Conservation (phyloP, 2,329 filamentous ascomycete species). For the Cytospora chrysosperma region DNA sequence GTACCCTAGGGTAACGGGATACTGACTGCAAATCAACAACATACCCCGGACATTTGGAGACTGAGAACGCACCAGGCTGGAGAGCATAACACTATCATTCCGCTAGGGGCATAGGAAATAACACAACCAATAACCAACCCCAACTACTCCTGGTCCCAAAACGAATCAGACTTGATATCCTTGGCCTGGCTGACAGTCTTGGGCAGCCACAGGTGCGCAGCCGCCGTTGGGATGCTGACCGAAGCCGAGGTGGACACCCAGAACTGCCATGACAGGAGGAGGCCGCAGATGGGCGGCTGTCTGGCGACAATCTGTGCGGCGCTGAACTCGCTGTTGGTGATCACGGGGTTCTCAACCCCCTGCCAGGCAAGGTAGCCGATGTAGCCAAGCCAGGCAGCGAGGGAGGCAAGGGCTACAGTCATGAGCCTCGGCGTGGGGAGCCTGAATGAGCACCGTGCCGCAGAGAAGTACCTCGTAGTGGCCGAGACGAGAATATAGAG, state of each 20-base stretch:
- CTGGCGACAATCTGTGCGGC: constrained; percentile 3
- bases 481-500: not conserved
- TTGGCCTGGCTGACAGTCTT: not conserved
- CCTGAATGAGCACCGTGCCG: not conserved
- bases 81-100: not conserved
- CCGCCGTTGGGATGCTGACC: not conserved
- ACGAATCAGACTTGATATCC: too few relatives aligned
- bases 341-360: not conserved
- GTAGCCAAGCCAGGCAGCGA: not conserved
- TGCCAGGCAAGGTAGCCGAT: not conserved
- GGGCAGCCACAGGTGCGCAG: not conserved
- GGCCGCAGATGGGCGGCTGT: constrained; percentile 10
- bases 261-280: constrained; percentile 20
- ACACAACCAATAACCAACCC: not conserved
- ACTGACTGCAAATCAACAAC: too few relatives aligned
- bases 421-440: not conserved
- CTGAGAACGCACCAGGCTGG: too few relatives aligned
- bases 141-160: not conserved
- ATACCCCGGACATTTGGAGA: too few relatives aligned
- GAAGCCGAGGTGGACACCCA: constrained; percentile 7
- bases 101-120: not conserved
- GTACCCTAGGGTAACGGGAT: too few relatives aligned
- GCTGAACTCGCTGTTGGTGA: constrained; percentile 4
- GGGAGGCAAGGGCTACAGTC: not conserved
- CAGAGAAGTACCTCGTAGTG: not conserved